Conservation (phyloP, 805 yeast species). For the Kazachstania taianensis region DNA sequence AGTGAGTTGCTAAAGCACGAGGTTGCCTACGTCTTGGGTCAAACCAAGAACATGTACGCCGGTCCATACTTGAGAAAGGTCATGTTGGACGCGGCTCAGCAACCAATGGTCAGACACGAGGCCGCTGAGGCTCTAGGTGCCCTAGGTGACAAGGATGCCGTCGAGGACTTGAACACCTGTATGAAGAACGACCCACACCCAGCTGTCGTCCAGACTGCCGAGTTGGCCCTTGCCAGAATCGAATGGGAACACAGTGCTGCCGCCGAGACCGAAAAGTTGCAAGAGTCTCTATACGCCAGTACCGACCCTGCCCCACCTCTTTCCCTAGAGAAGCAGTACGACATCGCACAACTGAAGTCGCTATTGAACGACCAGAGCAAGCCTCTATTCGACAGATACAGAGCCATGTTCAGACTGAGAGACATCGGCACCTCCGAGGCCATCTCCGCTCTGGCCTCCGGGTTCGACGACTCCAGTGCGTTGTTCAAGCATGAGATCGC, state of each 20-base stretch:
- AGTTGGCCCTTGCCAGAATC: slow-evolving; percentile 89
- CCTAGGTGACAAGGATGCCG: slow-evolving; percentile 67
- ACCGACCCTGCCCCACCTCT: slow-evolving; percentile 98
- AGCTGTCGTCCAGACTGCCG: slow-evolving; percentile 95
- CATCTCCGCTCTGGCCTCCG: slow-evolving; percentile 80
- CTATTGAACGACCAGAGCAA: slow-evolving; percentile 65
- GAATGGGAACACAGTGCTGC: slow-evolving; percentile 74
- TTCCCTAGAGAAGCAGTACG: slow-evolving; percentile 49
- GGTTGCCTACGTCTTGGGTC: slow-evolving; percentile 95
- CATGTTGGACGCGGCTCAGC: slow-evolving; percentile 58
- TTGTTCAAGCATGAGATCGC: slow-evolving; percentile 96
- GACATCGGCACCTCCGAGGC: slow-evolving; percentile 93
- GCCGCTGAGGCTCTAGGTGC: slow-evolving; percentile 99
- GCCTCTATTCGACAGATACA: slow-evolving; percentile 86
- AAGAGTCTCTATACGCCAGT: slow-evolving; percentile 67
- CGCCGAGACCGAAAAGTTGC: slow-evolving; percentile 53
- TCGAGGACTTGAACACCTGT: slow-evolving; percentile 56
- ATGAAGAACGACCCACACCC: slow-evolving; percentile 63
- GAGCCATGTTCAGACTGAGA: slow-evolving; percentile 97
- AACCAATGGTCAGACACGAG: slow-evolving; percentile 96
- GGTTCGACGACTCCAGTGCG: slow-evolving; percentile 84
- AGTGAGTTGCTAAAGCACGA: slow-evolving; percentile 93
- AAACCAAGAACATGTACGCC: slow-evolving; percentile 74
- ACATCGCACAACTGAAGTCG: slow-evolving; percentile 53
- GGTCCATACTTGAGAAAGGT: slow-evolving; percentile 69